Percentiles rank a stretch among this genome's conserved stretches.
Evolutionary conservation across 176 grass and related monocot genomes (phyloP).

Genomic region (Zea luxurians): DNA sequence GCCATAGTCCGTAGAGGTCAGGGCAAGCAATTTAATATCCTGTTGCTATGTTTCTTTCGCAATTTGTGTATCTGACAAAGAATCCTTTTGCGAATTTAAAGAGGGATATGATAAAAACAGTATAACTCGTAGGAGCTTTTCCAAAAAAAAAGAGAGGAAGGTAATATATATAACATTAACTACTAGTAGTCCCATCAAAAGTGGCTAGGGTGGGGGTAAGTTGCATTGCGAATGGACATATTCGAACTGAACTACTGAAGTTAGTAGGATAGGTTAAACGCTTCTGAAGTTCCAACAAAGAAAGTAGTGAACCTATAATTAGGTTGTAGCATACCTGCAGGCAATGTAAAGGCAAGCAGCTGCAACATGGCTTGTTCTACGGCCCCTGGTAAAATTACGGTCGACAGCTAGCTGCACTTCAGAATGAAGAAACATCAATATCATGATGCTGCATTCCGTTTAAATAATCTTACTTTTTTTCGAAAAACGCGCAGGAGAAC

Average conservation of each 20-base stretch:
- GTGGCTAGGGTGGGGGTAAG: not conserved
- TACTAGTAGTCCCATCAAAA: not conserved
- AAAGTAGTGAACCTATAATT: conserved; percentile 13
- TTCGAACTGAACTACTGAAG: conserved; percentile 4
- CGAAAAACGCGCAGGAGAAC: too few species aligned
- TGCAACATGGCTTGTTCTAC: conserved; percentile 68
- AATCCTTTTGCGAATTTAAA: conserved; percentile 14
- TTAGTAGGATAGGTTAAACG: not conserved
- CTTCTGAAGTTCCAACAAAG: not conserved
- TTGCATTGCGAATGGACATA: not conserved
- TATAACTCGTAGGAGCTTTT: not conserved
- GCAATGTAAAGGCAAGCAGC: conserved; percentile 93
- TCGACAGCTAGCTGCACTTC: conserved; percentile 79
- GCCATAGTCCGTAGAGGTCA: too few species aligned
- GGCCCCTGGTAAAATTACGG: conserved; percentile 72
- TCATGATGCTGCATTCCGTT: conserved; percentile 5
- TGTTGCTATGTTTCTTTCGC: too few species aligned
- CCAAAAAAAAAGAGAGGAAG: too few species aligned
- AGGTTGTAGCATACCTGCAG: conserved; percentile 55
- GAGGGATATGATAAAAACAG: not conserved
- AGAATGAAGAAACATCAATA: conserved; percentile 36
- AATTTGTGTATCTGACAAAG: not conserved
- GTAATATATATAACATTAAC: not conserved
- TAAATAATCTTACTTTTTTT: not conserved
- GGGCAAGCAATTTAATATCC: too few species aligned